These are phyloP conservation scores for Fusarium sp. DNA, from an alignment of 2,329 filamentous ascomycete species.

Conservation along the genomic window DNA sequence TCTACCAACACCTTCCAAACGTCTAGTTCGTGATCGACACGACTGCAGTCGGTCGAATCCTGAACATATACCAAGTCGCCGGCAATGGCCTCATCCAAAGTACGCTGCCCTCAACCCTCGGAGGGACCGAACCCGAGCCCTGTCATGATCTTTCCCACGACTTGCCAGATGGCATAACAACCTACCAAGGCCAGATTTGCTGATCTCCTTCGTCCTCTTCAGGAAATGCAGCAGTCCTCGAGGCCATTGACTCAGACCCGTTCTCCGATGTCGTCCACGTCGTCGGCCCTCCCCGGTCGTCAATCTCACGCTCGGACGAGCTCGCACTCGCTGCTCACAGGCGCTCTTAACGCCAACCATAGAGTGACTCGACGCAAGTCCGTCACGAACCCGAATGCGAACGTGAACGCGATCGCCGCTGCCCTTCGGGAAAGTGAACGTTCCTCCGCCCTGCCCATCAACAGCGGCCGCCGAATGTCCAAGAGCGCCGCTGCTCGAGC, in stretches of 20 bases:
- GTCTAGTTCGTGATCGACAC: slow-evolving; percentile 47
- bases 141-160: slow-evolving; percentile 42
- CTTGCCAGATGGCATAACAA: slow-evolving; percentile 47
- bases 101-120: slow-evolving; percentile 52
- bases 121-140: slow-evolving; percentile 40
- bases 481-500: slow-evolving; percentile 68
- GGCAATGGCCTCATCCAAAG: slow-evolving; percentile 73
- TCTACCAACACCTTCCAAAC: slow-evolving; percentile 37
- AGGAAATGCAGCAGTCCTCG: slow-evolving; percentile 74
- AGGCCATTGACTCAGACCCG: slow-evolving; percentile 75
- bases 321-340: slow-evolving; percentile 83
- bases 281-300: slow-evolving; percentile 68
- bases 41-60: slow-evolving; percentile 49
- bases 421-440: slow-evolving; percentile 75
- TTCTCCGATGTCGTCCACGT: slow-evolving; percentile 67
- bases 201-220: slow-evolving; percentile 49
- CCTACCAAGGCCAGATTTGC: slow-evolving; percentile 50
- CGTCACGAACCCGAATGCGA: slow-evolving; percentile 79
- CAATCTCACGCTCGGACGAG: slow-evolving; percentile 78
- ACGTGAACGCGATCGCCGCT: slow-evolving; percentile 79
- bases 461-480: slow-evolving; percentile 73
- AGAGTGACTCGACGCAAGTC: slow-evolving; percentile 94
- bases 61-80: slow-evolving; percentile 52
- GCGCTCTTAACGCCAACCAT: slow-evolving; percentile 81
- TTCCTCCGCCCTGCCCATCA: slow-evolving; percentile 66